These are phyloP conservation scores for Metahyphopichia silvanorum DNA, from an alignment of 805 yeast species.

Conservation along the genomic window DNA sequence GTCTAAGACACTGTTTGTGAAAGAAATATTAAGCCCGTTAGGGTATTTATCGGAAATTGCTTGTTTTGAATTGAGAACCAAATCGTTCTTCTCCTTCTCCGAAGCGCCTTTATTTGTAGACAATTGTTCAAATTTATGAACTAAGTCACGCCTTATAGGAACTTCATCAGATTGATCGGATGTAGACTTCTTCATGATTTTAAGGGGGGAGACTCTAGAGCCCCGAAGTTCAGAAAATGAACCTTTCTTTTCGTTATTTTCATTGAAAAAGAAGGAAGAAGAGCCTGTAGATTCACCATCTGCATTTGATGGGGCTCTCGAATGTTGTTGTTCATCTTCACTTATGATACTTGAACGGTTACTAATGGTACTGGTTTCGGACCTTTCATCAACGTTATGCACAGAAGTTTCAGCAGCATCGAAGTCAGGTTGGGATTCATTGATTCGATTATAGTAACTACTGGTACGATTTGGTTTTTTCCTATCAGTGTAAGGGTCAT, in stretches of 20 bases:
- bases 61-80: constrained; percentile 9
- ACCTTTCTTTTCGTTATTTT: constrained; percentile 3
- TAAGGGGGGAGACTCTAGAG: constrained; percentile 16
- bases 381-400: constrained; percentile 9
- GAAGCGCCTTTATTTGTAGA: constrained; percentile 6
- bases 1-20: constrained; percentile 12
- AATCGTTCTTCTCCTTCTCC: constrained; percentile 15
- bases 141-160: constrained; percentile 26
- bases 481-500: constrained; percentile 1
- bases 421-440: constrained; percentile 14
- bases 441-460: constrained; percentile 30
- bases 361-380: constrained; percentile 21
- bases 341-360: constrained; percentile 22
- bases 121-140: constrained; percentile 13
- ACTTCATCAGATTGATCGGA: constrained; percentile 16
- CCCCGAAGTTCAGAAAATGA: constrained; percentile 11
- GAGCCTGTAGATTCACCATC: constrained; percentile 3
- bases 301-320: neutral
- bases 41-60: constrained; percentile 11
- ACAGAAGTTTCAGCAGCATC: constrained; percentile 4
- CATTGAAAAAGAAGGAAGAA: constrained; percentile 7
- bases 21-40: constrained; percentile 21
- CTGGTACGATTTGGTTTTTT: constrained; percentile 18
- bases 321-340: constrained; percentile 4
- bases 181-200: constrained; percentile 10